These are phyloP conservation scores for Trametes versicolor DNA, from an alignment of 1,284 basidiomycete species.

Conservation along the genomic window DNA sequence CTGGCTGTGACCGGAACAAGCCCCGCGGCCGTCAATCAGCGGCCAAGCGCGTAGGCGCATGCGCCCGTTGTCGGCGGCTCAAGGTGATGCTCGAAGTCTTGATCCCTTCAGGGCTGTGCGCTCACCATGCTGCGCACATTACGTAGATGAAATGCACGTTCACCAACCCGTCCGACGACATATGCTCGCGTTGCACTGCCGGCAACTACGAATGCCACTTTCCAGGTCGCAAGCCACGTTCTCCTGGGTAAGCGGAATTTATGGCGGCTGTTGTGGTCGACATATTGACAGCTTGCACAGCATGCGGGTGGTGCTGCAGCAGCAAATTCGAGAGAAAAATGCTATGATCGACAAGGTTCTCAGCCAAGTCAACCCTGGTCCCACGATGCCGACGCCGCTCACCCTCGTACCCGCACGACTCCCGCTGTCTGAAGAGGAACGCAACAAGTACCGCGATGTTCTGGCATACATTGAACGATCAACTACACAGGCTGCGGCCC, in stretches of 20 bases:
- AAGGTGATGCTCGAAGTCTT: constrained; percentile 37
- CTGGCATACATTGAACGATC: constrained; percentile 43
- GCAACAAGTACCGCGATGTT: constrained; percentile 41
- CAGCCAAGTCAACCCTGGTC: constrained; percentile 41
- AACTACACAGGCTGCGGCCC: constrained; percentile 30
- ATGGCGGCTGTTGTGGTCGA: constrained; percentile 1
- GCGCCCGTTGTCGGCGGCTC: constrained; percentile 46
- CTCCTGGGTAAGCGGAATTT: constrained; percentile 42
- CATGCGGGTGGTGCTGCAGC: constrained; percentile 44
- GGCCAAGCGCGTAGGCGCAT: constrained; percentile 40
- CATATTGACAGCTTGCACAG: constrained; percentile 26
- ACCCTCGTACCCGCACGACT: constrained; percentile 42
- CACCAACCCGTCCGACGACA: constrained; percentile 34
- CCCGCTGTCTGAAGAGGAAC: constrained; percentile 39
- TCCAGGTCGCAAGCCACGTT: constrained; percentile 48
- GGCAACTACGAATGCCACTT: constrained; percentile 47
- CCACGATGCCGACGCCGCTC: constrained; percentile 43
- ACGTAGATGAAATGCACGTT: constrained; percentile 48
- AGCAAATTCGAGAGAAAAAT: constrained; percentile 48
- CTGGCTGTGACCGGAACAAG: constrained; percentile 27
- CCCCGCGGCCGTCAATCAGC: constrained; percentile 25
- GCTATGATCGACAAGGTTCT: constrained; percentile 45
- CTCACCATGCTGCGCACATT: not conserved
- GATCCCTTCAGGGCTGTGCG: not conserved
- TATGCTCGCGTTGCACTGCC: constrained; percentile 42